A percentile compares a stretch with the other conserved stretches of the same genome.
phyloP scores from a whole-genome alignment of 2,329 filamentous ascomycete genomes.

The Trichophyton simii region DNA sequence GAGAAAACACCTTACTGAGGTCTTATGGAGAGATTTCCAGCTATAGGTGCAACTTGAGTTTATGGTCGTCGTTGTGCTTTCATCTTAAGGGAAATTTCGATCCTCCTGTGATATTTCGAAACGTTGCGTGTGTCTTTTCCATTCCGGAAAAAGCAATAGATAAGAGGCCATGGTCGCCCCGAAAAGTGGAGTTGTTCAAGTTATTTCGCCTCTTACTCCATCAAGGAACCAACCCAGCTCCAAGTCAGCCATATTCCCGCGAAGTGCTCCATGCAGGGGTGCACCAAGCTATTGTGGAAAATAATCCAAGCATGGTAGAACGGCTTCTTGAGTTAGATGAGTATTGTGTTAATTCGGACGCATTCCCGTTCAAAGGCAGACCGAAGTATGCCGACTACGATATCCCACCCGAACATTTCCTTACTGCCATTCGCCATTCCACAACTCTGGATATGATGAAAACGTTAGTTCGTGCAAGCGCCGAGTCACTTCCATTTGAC shows the following conservation, averaged over 20 bases:
- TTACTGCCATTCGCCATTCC: slow-evolving; percentile 20
- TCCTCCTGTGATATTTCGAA: neutral
- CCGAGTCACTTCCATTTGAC: slow-evolving; percentile 27
- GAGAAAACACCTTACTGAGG: slow-evolving; percentile 26
- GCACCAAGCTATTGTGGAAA: slow-evolving; percentile 25
- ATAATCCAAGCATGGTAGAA: slow-evolving; percentile 22
- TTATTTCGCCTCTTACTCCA: slow-evolving; percentile 20
- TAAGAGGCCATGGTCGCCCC: slow-evolving; percentile 19
- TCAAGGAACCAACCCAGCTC: neutral
- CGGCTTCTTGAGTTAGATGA: slow-evolving; percentile 30
- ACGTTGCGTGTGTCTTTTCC: neutral
- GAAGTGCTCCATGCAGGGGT: slow-evolving; percentile 29
- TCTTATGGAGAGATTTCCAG: neutral
- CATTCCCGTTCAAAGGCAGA: neutral
- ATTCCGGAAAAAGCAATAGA: slow-evolving; percentile 23
- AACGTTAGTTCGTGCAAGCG: slow-evolving; percentile 25
- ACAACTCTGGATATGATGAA: slow-evolving; percentile 21
- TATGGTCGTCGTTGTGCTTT: neutral
- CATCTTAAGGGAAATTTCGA: neutral
- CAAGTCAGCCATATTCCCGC: neutral
- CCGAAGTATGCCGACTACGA: slow-evolving; percentile 14
- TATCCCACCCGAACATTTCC: slow-evolving; percentile 25
- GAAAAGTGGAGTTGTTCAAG: slow-evolving; percentile 25
- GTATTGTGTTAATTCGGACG: slow-evolving; percentile 16
- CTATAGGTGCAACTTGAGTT: neutral